Conservation (phyloP, 345 rosid genomes). For the Heritiera littoralis region DNA sequence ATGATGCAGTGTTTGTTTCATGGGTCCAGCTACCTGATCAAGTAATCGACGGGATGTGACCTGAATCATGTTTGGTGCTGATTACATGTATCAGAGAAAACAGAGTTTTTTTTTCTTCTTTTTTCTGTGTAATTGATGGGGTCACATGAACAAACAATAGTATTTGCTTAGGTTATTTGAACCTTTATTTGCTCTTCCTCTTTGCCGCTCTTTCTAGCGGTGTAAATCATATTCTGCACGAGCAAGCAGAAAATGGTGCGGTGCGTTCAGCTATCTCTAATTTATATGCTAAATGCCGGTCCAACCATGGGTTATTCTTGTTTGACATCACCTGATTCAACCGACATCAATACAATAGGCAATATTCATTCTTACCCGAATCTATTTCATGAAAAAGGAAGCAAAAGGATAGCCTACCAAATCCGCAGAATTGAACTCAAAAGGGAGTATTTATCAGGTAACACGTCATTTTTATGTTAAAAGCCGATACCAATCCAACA, state of each 20-base stretch:
- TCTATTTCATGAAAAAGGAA: neutral
- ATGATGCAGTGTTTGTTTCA: neutral
- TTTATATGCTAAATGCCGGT: neutral
- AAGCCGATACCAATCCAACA: neutral
- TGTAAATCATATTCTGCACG: neutral
- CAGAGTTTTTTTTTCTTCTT: neutral
- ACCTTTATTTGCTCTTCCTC: neutral
- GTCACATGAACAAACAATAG: no score
- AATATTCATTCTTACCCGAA: neutral
- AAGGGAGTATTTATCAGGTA: neutral
- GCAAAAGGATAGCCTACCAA: neutral
- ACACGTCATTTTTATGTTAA: neutral
- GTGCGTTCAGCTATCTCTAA: neutral
- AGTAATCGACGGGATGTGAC: neutral
- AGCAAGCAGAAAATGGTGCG: neutral
- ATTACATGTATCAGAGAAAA: neutral
- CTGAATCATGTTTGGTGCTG: neutral
- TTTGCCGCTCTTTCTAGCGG: no score
- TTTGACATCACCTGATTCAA: neutral
- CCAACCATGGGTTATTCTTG: neutral
- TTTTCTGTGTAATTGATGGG: neutral
- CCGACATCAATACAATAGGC: neutral
- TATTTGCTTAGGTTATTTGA: neutral
- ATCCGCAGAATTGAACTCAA: neutral
- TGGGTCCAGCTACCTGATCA: neutral